These are phyloP conservation scores for Byssothecium circinans DNA, from an alignment of 2,329 filamentous ascomycete genomes.

Conservation along the genomic window DNA sequence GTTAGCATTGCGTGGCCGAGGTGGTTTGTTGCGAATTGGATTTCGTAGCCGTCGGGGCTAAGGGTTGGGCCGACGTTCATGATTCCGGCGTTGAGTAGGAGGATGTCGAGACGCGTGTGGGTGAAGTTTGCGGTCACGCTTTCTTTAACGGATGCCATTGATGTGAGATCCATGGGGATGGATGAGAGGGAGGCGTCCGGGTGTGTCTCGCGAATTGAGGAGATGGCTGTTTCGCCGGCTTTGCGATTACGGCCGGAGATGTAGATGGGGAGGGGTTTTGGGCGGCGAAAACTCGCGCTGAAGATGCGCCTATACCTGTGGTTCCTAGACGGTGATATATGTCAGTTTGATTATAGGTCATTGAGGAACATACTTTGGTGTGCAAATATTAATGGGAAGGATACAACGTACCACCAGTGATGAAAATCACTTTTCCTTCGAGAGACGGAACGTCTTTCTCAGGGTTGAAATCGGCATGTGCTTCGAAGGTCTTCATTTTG, in stretches of 20 bases:
- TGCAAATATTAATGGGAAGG: no score
- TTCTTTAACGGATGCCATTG: slow-evolving; percentile 34
- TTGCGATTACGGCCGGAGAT: slow-evolving; percentile 45
- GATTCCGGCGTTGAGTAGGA: slow-evolving; percentile 49
- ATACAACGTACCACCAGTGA: slow-evolving; percentile 23
- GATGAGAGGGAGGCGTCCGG: slow-evolving; percentile 34
- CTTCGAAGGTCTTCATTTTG: neutral
- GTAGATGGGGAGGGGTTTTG: slow-evolving; percentile 47
- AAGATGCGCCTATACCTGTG: slow-evolving; percentile 48
- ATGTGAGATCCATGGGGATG: slow-evolving; percentile 41
- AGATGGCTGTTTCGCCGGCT: slow-evolving; percentile 40
- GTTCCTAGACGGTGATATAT: slow-evolving; percentile 36
- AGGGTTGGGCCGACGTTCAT: slow-evolving; percentile 30
- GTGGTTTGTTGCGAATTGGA: slow-evolving; percentile 53
- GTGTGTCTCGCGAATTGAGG: slow-evolving; percentile 28
- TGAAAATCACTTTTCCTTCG: slow-evolving; percentile 23
- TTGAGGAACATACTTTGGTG: neutral
- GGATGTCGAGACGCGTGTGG: slow-evolving; percentile 43
- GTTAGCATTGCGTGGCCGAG: slow-evolving; percentile 51
- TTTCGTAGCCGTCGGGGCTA: slow-evolving; percentile 51
- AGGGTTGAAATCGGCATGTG: slow-evolving; percentile 15
- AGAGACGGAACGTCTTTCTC: slow-evolving; percentile 21
- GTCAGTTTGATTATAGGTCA: neutral
- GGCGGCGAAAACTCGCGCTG: slow-evolving; percentile 43
- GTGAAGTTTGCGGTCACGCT: slow-evolving; percentile 30